Conservation (phyloP, 371 early-diverging fungal species). For the Catenaria anguillulae region DNA sequence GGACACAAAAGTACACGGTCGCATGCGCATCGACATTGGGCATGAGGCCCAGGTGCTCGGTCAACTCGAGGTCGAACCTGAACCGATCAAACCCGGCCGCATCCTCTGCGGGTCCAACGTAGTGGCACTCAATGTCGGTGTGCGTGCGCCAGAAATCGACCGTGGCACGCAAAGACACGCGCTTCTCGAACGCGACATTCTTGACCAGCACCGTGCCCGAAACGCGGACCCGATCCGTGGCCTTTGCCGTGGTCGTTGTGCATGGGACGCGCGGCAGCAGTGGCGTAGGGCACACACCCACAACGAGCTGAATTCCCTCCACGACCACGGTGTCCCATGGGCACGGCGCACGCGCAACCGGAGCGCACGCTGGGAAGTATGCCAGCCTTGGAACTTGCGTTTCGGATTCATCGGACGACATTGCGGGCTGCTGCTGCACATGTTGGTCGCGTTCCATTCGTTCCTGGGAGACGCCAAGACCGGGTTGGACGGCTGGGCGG, state of each 20-base stretch:
- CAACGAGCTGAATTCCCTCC: not conserved
- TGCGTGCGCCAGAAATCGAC: not conserved
- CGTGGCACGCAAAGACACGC: not conserved
- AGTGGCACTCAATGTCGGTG: not conserved
- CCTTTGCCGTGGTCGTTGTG: too few species aligned
- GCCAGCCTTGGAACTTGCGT: not conserved
- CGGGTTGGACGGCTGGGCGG: too few species aligned
- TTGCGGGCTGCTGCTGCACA: too few species aligned
- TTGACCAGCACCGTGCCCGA: not conserved
- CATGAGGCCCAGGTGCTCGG: not conserved
- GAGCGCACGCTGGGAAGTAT: not conserved
- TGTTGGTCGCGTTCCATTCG: too few species aligned
- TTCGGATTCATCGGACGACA: too few species aligned
- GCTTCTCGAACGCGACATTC: not conserved
- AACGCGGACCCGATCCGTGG: not conserved
- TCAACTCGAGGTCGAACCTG: not conserved
- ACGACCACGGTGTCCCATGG: not conserved
- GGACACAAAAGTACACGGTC: not conserved
- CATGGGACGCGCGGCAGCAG: too few species aligned
- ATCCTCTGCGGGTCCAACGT: not conserved
- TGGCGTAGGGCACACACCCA: not conserved
- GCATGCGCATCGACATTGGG: not conserved
- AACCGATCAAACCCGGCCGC: not conserved
- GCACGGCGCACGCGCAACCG: not conserved
- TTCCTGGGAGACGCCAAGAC: too few species aligned